Evolutionary conservation across 2,329 filamentous ascomycete genomes (phyloP).

Genomic region (Fusarium xylarioides): DNA sequence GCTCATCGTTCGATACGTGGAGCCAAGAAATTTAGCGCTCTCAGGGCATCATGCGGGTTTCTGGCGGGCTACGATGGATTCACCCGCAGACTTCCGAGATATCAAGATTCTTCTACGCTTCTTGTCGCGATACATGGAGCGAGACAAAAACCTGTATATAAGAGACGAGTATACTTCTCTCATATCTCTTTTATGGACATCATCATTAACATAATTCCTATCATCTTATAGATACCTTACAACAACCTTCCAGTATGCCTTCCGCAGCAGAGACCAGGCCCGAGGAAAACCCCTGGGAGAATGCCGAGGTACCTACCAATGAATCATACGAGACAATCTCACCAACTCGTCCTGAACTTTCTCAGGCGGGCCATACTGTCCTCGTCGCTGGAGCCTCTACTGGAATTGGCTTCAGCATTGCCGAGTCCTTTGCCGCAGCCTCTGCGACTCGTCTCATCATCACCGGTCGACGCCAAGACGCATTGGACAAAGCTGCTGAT

Average conservation of each 20-base stretch:
- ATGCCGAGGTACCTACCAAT: not conserved
- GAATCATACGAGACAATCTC: slow-evolving; percentile 49
- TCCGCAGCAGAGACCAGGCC: not conserved
- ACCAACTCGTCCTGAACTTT: slow-evolving; percentile 49
- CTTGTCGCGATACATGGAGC: rapidly evolving
- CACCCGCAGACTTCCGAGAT: not conserved
- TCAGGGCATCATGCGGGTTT: not conserved
- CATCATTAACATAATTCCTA: no score
- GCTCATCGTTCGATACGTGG: no score
- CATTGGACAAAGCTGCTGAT: not conserved
- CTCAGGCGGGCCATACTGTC: slow-evolving; percentile 46
- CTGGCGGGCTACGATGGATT: not conserved
- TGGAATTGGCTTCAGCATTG: slow-evolving; percentile 15
- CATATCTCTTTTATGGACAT: no score
- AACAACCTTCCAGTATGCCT: not conserved
- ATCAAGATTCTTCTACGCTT: no score
- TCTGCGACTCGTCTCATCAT: slow-evolving; percentile 51
- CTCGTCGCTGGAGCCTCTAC: slow-evolving; percentile 10
- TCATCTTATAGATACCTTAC: no score
- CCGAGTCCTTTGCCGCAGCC: slow-evolving; percentile 61
- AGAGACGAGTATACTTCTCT: rapidly evolving
- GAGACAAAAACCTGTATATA: not conserved
- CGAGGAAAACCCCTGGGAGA: slow-evolving; percentile 1
- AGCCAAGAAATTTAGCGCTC: no score
- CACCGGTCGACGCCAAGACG: slow-evolving; percentile 47